A percentile compares a stretch with the other conserved stretches of the same genome.
Evolutionary conservation across 768 basidiomycete genomes (phyloP).

Genomic region (Leccinum disarticulatum): DNA sequence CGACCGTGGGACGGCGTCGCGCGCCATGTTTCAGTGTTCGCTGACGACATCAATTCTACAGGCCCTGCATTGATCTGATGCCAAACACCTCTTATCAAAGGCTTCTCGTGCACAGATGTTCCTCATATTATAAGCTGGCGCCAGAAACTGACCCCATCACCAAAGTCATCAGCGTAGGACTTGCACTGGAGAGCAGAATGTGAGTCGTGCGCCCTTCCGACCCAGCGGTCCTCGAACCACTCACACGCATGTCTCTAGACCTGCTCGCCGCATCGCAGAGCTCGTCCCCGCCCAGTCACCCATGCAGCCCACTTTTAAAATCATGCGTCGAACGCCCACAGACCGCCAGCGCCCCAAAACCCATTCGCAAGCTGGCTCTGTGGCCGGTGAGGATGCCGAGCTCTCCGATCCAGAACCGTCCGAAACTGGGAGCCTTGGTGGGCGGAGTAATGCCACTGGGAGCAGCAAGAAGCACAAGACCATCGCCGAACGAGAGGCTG

Average conservation of each 20-base stretch:
- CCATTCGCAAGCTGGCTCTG: constrained; percentile 71
- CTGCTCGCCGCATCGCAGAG: constrained; percentile 66
- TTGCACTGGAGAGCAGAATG: constrained; percentile 71
- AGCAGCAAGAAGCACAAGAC: constrained; percentile 72
- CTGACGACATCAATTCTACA: constrained; percentile 35
- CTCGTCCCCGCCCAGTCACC: constrained; percentile 74
- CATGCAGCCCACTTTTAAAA: constrained; percentile 79
- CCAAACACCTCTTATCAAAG: constrained; percentile 82
- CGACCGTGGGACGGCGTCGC: constrained; percentile 6
- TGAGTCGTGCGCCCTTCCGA: constrained; percentile 39
- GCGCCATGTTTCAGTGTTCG: constrained; percentile 1
- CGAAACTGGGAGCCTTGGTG: constrained; percentile 75
- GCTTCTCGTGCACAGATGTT: constrained; percentile 82
- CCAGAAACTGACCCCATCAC: constrained; percentile 66
- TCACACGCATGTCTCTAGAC: constrained; percentile 44
- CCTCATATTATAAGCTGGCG: constrained; percentile 72
- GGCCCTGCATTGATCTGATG: constrained; percentile 62
- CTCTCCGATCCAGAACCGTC: constrained; percentile 79
- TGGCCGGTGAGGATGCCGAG: constrained; percentile 73
- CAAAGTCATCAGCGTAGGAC: constrained; percentile 60
- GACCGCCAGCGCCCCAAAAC: constrained; percentile 57
- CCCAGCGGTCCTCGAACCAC: background rate
- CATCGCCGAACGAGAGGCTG: constrained; percentile 83
- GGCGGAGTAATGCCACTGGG: constrained; percentile 62
- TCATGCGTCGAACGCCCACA: constrained; percentile 69